Evolutionary conservation across 2,329 filamentous ascomycete species (phyloP), one percentile per base, ranked within the genome.

Genomic region (Nothopassalora personata): DNA sequence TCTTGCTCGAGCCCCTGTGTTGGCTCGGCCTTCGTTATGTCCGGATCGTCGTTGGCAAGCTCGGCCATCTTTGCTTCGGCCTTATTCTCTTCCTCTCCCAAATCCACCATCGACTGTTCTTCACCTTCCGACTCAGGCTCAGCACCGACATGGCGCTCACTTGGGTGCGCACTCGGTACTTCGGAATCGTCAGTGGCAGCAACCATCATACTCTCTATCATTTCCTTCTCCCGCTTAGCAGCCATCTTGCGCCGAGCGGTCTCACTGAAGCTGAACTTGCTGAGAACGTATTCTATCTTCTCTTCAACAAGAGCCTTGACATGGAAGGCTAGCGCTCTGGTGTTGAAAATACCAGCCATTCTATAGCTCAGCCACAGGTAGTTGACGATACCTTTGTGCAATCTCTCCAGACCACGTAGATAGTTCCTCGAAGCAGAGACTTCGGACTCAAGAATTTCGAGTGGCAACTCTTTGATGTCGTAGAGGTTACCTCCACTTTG

Each of bases 321-420:
- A 70, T 96, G 86, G 64, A 89, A 87, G 0, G 90, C 91, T 47
- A 96, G 79, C 0, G 79, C 79, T 67, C 93, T 84, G 64, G 87
- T 89, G 5, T 79, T 82, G 73, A 97, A 96, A 53, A 95, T 81
- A 52, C 90, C 89, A 3, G 85, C 81, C 73, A 93, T 96, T 6
- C 93, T 87, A 74, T 93, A 97, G 67, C 89, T 93, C 15, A 99
- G 80, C 94, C 94, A 99, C 1, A 96, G 81, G 71, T 97, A 99
- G 50, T 92, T 77, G 48, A 93, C 90, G 39, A 99, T 78, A 30
- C 85, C 80, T 68, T 90, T 89, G 76, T 99, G 94, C 15, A 99
- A 80, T 3, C 77, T 73, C 72, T 99, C 94, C 19, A 97, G 78
- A 8, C 79, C 75, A 56, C 79, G 77, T 10, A 99, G 79, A 65